Evolutionary conservation across 2,329 filamentous ascomycete species (phyloP), one percentile per base, ranked within the genome.

Genomic region (Hymenoscyphus linearis): DNA sequence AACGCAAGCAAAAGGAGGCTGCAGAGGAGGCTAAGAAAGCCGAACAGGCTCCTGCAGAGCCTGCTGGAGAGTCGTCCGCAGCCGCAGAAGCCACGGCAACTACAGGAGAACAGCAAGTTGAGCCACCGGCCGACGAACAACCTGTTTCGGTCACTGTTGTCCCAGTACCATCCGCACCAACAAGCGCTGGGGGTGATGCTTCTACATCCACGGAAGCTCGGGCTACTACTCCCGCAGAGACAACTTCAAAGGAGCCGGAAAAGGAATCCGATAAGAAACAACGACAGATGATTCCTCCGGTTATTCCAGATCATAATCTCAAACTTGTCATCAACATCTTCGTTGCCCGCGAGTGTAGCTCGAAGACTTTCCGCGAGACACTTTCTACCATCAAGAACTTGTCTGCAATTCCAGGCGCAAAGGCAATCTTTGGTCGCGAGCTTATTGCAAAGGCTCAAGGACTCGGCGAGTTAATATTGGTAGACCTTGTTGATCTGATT

Each of bases 331-430:
- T 98, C 68, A 95, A 95, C 73, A 96, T 99, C 61, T 90, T 99
- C 67, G 91, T 96, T 52, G 93, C 93, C 65, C 89, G 93, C 55
- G 95, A 99, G 75, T 99, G 95, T 77, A 96, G 91, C 72, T 93
- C 91, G 65, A 97, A 96, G 80, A 98, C 95, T 0, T 99, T 99
- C 82, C 90, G 95, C 73, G 96, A 98, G 75, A 98, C 95, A 0
- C 84, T 99, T 59, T 95, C 93, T 16, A 96, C 96, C n/a, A 96
- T 99, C 79, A 98, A 96, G 78, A 97, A 98, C 71, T 82, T 99
- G 52, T 98, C 93, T 4, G 88, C 90, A 44, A 95, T 99, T 63
- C 92, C 93, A 16, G 91, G 89, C 13, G 92, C 93, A 18, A 95
- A 96, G 76, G 85, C 89, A 58, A 82, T 91, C 12, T 98, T 99